Base-by-base conservation (phyloP, 495 filamentous ascomycete species). In the Neurospora sp. region DNA sequence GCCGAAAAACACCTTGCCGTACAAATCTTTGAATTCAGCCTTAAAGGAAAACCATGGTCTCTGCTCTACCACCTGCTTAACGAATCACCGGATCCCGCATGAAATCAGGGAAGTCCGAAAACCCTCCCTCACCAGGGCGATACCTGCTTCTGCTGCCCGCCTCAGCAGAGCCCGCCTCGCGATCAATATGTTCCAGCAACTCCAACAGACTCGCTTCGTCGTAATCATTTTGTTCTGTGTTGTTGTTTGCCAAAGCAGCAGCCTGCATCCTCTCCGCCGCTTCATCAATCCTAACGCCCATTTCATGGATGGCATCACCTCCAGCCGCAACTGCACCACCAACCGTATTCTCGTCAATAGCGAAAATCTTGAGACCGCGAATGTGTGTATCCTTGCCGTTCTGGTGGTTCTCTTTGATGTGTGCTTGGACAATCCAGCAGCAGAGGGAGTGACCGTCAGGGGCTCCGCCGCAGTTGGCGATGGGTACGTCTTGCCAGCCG, bases 341-440 rank as follows among this genome's bases (percentile, higher is more conserved):
- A 5, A 74, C 71, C 22, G 80, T 76, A 14, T 79, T 78, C 39
- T 87, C 85, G 70, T 98, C 94, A 53, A 86, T 82, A 6, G 93
- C 92, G 79, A 93, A 99, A 37, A 99, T 89, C 85, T 98, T 94
- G 79, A 99, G 86, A 0, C 93, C 95, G 44, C 96, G 90, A 48
- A 99, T 89, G 86, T 99, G 96, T 4, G 96, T 99, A 80, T 99
- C 96, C 79, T 99, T 99, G 71, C 96, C 96, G 81, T 99, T 99
- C 85, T 99, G 96, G 82, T 99, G 96, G 76, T 99, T 99, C 83
- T 97, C 96, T 72, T 93, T 87, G 74, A 99, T 87, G 69, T 89
- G 88, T 70, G 98, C 89, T 80, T 97, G 94, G 14, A 98, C 85
- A 61, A 98, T 88, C 83, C 92, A 96, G 42, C 91, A 93, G 73